A percentile compares a stretch with the other conserved stretches of the same genome.
phyloP scores from a whole-genome alignment of 257 asterid genomes.

The Leonotis leonurus region DNA sequence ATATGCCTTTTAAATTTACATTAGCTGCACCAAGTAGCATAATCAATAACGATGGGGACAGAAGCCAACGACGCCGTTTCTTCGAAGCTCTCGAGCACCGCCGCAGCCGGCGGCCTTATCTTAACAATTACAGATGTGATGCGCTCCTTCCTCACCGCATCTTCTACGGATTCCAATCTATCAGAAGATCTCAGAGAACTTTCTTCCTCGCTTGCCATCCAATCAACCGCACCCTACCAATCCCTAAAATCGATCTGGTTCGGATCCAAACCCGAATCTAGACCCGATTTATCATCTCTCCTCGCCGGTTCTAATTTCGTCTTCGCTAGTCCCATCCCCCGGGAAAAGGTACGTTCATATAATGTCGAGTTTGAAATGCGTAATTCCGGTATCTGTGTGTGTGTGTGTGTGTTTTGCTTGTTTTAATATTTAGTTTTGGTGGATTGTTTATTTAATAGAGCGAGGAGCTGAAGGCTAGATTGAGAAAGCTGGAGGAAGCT shows the following conservation, averaged over 20 bases:
- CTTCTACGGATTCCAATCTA: constrained; percentile 40
- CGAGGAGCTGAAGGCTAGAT: constrained; percentile 66
- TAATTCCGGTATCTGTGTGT: neutral
- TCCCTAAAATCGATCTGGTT: constrained; percentile 64
- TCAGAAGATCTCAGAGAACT: constrained; percentile 46
- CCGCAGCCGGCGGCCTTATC: constrained; percentile 27
- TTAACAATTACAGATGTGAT: constrained; percentile 47
- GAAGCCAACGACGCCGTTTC: constrained; percentile 19
- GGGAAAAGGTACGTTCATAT: constrained; percentile 59
- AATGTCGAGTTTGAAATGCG: too few species aligned
- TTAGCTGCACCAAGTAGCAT: too few species aligned
- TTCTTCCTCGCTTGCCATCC: constrained; percentile 42
- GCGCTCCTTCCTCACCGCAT: constrained; percentile 45
- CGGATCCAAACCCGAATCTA: constrained; percentile 28
- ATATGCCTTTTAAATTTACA: too few species aligned
- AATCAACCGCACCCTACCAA: constrained; percentile 48
- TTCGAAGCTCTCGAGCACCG: constrained; percentile 14
- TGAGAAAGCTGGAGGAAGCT: constrained; percentile 61
- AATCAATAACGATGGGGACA: too few species aligned
- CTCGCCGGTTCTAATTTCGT: constrained; percentile 50
- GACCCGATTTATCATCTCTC: constrained; percentile 41
- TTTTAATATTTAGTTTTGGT: neutral
- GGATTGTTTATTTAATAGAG: constrained; percentile 36
- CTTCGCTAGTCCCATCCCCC: constrained; percentile 73
- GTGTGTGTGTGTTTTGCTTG: neutral